Conservation (phyloP, 306 rosid genomes). For the Dryas octopetala region DNA sequence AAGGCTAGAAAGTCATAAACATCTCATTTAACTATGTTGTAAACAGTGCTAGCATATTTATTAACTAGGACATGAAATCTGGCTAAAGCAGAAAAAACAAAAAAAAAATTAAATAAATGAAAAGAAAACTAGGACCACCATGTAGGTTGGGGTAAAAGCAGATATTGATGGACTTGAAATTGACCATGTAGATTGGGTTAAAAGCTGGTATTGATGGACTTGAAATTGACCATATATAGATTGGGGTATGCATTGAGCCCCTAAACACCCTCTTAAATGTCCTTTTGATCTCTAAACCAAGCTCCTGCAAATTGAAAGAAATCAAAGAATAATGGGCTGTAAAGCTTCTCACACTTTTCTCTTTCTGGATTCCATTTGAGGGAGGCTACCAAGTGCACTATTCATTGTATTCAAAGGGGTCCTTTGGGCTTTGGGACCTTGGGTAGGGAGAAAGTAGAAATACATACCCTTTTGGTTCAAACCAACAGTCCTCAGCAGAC, state of each 20-base stretch:
- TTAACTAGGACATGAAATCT: background rate
- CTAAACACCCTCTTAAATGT: background rate
- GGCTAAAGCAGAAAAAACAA: background rate
- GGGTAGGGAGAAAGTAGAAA: slow-evolving; percentile 31
- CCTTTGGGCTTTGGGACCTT: slow-evolving; percentile 25
- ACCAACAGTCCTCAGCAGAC: background rate
- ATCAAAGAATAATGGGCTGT: slow-evolving; percentile 19
- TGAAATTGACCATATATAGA: background rate
- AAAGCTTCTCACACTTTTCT: slow-evolving; percentile 15
- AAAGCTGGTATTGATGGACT: background rate
- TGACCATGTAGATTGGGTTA: background rate
- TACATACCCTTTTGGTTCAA: slow-evolving; percentile 5
- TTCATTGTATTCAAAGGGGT: slow-evolving; percentile 15
- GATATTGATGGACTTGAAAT: background rate
- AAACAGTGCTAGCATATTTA: background rate
- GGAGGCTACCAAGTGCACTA: slow-evolving; percentile 4
- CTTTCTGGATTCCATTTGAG: slow-evolving; percentile 6
- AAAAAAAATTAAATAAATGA: background rate
- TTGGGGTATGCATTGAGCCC: slow-evolving; percentile 4
- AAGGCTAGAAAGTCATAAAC: background rate
- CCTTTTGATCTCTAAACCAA: background rate
- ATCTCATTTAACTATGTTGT: background rate
- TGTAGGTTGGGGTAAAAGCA: background rate
- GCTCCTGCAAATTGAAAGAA: background rate
- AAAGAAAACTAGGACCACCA: too few species aligned